Conservation (phyloP, 2,329 filamentous ascomycete genomes). For the Pestalotiopsis sp. region DNA sequence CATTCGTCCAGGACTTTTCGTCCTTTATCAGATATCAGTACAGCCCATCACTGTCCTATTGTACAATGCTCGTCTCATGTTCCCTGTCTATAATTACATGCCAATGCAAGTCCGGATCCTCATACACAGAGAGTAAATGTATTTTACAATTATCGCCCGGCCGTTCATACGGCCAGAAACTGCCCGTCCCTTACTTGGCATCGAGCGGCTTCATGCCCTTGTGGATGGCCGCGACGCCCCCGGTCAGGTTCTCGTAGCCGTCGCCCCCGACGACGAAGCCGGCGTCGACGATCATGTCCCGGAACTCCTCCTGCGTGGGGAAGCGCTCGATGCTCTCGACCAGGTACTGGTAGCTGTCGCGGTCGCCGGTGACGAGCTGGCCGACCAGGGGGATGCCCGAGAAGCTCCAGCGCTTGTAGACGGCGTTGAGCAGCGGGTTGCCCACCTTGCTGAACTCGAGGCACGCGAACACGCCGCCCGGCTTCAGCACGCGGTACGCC, state of each 20-base stretch:
- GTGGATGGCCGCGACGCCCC: constrained; percentile 93
- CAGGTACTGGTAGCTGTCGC: constrained; percentile 96
- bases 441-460: constrained; percentile 91
- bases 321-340: constrained; percentile 97
- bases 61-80: background rate
- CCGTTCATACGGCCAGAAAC: too few species aligned
- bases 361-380: constrained; percentile 89
- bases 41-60: background rate
- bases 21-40: background rate
- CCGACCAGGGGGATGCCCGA: constrained; percentile 92
- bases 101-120: background rate
- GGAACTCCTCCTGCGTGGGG: constrained; percentile 82
- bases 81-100: constrained; percentile 4
- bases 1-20: background rate
- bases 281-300: constrained; percentile 78
- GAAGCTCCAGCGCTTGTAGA: constrained; percentile 97
- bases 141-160: background rate
- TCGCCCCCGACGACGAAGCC: constrained; percentile 83
- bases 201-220: constrained; percentile 84
- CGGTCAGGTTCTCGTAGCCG: constrained; percentile 88
- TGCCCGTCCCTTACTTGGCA: constrained; percentile 10
- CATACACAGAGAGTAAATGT: constrained; percentile 9
- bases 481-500: constrained; percentile 86
- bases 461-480: constrained; percentile 94
- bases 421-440: constrained; percentile 74